A percentile compares a stretch with the other conserved stretches of the same genome.
Conservation (phyloP, 495 filamentous ascomycete genomes). For the Neurospora sp. region DNA sequence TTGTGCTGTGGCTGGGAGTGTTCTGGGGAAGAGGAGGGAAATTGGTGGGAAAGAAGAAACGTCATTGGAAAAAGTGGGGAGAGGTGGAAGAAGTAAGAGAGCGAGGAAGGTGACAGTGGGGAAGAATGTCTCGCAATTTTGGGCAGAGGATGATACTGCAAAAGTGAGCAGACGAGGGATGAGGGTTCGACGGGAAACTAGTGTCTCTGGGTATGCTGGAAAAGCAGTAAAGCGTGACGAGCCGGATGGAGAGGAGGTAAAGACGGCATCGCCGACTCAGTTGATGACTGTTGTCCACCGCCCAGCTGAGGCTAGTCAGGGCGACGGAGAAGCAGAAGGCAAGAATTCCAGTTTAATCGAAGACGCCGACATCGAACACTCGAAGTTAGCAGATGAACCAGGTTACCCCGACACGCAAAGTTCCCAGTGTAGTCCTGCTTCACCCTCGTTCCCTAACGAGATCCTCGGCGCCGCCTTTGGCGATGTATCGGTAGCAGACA, state of each 20-base stretch:
- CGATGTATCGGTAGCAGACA: neutral
- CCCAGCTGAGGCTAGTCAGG: neutral
- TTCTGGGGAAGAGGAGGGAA: neutral
- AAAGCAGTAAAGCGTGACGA: neutral
- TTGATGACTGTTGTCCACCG: neutral
- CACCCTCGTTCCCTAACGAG: neutral
- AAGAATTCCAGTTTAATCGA: neutral
- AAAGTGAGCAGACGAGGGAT: neutral
- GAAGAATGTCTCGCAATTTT: constrained; percentile 10
- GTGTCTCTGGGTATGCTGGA: neutral
- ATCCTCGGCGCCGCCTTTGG: neutral
- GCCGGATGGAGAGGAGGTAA: neutral
- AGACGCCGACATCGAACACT: neutral
- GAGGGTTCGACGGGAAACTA: neutral
- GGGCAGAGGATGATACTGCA: neutral
- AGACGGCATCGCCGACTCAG: neutral
- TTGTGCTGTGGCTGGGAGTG: neutral
- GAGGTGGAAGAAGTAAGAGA: neutral
- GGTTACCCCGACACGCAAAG: neutral
- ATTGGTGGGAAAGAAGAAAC: neutral
- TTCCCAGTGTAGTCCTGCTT: neutral
- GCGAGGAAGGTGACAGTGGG: no score
- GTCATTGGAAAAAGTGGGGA: neutral
- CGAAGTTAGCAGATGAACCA: neutral
- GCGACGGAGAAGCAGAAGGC: neutral